Percentiles rank a stretch among this genome's conserved stretches.
phyloP scores from a whole-genome alignment of 2,329 filamentous ascomycete genomes.

The Fusarium sororula region DNA sequence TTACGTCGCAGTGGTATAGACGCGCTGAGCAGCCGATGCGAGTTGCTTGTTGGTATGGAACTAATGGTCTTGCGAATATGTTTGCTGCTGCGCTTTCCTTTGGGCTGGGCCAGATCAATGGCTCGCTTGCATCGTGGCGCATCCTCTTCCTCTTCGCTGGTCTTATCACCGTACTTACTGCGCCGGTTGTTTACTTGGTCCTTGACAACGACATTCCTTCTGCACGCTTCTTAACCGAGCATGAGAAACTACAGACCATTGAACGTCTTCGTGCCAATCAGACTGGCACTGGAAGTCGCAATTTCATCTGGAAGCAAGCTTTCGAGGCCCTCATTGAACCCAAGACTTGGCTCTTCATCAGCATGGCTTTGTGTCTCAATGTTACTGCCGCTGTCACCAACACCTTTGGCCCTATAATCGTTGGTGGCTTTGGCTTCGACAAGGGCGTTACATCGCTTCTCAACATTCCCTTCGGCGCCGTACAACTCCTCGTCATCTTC shows the following conservation, averaged over 20 bases:
- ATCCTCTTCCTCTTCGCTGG: constrained; percentile 70
- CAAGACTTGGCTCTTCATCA: constrained; percentile 68
- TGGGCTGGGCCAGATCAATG: constrained; percentile 63
- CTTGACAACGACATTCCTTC: constrained; percentile 68
- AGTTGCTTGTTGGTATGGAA: constrained; percentile 73
- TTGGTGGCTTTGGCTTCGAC: constrained; percentile 68
- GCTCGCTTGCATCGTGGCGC: constrained; percentile 49
- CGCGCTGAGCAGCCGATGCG: constrained; percentile 68
- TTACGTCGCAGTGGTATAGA: constrained; percentile 59
- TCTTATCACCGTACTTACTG: constrained; percentile 66
- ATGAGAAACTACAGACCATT: constrained; percentile 73
- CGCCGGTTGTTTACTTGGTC: constrained; percentile 66
- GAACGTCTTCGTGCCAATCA: constrained; percentile 79
- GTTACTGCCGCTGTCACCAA: constrained; percentile 71
- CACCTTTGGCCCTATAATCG: constrained; percentile 71
- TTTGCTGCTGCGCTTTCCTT: constrained; percentile 65
- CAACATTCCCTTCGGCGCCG: constrained; percentile 72
- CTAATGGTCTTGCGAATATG: constrained; percentile 67
- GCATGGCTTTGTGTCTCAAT: constrained; percentile 69
- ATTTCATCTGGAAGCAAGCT: constrained; percentile 74
- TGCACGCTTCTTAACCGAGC: constrained; percentile 67
- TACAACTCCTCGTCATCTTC: constrained; percentile 69
- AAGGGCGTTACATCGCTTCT: constrained; percentile 66
- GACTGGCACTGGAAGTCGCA: constrained; percentile 76
- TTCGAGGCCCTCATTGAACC: constrained; percentile 58